Evolutionary conservation across 352 stramenopile species (phyloP).

Genomic region (Phytophthora sp.): DNA sequence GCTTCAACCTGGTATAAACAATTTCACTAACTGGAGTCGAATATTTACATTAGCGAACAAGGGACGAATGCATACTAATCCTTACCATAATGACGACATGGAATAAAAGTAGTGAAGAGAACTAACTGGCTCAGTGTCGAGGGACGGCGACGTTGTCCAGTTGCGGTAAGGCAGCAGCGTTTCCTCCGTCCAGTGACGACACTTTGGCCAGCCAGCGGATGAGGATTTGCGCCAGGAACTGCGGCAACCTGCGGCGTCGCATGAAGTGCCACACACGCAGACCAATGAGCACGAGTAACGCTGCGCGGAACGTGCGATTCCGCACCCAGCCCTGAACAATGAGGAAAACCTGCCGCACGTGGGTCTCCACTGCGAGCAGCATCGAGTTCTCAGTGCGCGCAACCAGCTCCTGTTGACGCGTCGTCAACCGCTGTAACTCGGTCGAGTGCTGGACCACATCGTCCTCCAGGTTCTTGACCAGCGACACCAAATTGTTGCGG

Average conservation of each 20-base stretch:
- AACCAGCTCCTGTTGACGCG: conserved; percentile 50
- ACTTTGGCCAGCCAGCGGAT: conserved; percentile 65
- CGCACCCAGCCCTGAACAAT: conserved; percentile 54
- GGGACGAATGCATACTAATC: too few species aligned
- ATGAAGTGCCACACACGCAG: conserved; percentile 64
- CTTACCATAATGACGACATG: conserved; percentile 3
- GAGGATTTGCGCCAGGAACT: conserved; percentile 63
- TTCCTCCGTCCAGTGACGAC: conserved; percentile 52
- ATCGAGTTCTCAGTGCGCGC: conserved; percentile 48
- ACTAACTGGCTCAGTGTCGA: conserved; percentile 17
- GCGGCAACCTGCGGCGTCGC: conserved; percentile 53
- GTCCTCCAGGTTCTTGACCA: conserved; percentile 68
- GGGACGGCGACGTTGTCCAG: conserved; percentile 5
- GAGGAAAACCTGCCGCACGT: conserved; percentile 37
- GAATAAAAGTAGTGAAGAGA: conserved; percentile 10
- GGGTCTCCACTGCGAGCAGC: conserved; percentile 49
- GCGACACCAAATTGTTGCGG: conserved; percentile 51
- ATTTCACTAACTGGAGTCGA: too few species aligned
- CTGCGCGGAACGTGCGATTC: conserved; percentile 54
- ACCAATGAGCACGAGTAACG: conserved; percentile 55
- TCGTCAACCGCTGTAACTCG: conserved; percentile 54
- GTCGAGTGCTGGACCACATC: conserved; percentile 68
- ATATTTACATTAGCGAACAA: neutral
- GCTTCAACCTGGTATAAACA: conserved; percentile 29
- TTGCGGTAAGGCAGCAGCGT: neutral